Base-by-base conservation (phyloP, 2,329 filamentous ascomycete genomes). In the Chaetomiaceae sp. region DNA sequence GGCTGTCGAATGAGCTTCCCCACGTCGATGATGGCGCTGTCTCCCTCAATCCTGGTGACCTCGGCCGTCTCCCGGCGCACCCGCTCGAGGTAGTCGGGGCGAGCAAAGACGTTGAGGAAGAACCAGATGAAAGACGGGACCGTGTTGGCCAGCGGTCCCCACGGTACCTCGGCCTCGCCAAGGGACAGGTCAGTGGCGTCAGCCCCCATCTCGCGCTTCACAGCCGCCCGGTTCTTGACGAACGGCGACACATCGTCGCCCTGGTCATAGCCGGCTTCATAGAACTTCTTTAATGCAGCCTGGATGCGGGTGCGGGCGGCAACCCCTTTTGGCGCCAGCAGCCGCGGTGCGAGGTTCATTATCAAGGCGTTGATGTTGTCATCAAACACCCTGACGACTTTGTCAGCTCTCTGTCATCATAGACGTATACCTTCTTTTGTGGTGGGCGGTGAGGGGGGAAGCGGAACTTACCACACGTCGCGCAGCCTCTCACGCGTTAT, bases 1-100 rank as follows among this genome's bases (percentile, higher is more conserved):
- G 57, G 51, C 7, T 38, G 33, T 17, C 46, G 38, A n/a, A 34
- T 43, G 23, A 59, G 48, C 25, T 37, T 19, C 3, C 8, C 23
- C 2, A 45, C 39, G 20, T 52, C 53, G 17, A 58, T 34, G 19
- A n/a, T 34, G 17, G 40, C 53, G 12, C 12, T 22, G 31, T 29
- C 20, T 6, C n/a, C 46, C 12, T 15, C 15, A 15, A 45, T 9
- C 11, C 64, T 25, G 5, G 27, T 22, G 22, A 31, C 64, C 6
- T 59, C 46, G 1, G 68, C 59, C 4, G 58, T 49, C 23, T 66
- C n/a, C 61, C 59, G 44, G 63, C 68, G 20, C 39, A 59, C 7
- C 54, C 55, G 25, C 60, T 63, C 19, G 65, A 54, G 8, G 9
- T 50, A 23, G 15, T 54, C 57, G 7, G 47, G 52, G 47, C 12